phyloP scores from a whole-genome alignment of 768 basidiomycete genomes.

The Rhodotorula toruloides region DNA sequence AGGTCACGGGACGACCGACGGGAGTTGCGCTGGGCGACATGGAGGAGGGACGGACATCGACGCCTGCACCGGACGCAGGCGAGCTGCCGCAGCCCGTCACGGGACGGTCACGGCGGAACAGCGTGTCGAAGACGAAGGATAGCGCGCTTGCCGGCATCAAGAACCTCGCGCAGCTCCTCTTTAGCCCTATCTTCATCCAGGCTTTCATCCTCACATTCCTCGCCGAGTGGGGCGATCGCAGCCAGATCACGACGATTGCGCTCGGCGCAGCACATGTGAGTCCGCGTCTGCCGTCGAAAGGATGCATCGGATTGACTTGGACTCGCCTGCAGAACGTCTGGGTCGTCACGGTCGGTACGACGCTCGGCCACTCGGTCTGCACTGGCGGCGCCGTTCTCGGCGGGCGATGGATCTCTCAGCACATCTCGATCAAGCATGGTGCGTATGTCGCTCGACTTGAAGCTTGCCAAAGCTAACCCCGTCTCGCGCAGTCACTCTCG shows the following conservation, averaged over 20 bases:
- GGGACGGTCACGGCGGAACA: neutral
- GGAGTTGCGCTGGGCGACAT: conserved; percentile 57
- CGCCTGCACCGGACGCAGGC: neutral
- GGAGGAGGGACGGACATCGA: conserved; percentile 58
- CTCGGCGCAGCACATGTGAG: conserved; percentile 88
- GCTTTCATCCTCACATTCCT: conserved; percentile 90
- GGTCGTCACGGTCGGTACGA: conserved; percentile 80
- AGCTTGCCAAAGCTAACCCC: neutral
- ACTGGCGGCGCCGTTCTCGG: conserved; percentile 88
- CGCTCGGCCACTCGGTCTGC: conserved; percentile 79
- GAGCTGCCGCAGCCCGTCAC: neutral
- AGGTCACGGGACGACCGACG: conserved; percentile 45
- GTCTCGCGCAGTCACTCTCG: conserved; percentile 62
- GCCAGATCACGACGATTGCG: conserved; percentile 94
- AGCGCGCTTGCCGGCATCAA: conserved; percentile 58
- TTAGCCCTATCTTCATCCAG: conserved; percentile 93
- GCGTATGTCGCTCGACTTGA: conserved; percentile 43
- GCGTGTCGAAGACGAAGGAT: conserved; percentile 29
- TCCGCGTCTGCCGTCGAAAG: conserved; percentile 33
- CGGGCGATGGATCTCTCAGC: conserved; percentile 83
- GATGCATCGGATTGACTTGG: conserved; percentile 15
- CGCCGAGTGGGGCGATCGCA: conserved; percentile 99
- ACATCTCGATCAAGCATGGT: conserved; percentile 94
- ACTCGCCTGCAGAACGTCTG: conserved; percentile 68
- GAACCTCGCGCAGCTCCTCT: conserved; percentile 72